phyloP scores from a whole-genome alignment of 805 yeast species.

The Maudiozyma turicensis region DNA sequence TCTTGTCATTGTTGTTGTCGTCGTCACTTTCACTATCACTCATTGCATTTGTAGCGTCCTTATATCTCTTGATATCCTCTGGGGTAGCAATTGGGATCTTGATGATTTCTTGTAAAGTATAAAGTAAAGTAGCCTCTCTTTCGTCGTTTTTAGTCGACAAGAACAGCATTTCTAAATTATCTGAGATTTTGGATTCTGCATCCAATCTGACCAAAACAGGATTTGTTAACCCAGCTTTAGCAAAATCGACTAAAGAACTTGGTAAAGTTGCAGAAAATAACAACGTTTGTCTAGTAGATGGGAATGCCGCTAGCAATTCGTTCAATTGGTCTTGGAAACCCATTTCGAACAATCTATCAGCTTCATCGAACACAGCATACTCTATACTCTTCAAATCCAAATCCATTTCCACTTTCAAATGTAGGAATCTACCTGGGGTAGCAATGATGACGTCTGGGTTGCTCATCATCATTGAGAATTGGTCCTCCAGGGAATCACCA shows the following conservation, averaged over 20 bases:
- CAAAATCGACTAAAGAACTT: constrained; percentile 84
- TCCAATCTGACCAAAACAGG: constrained; percentile 91
- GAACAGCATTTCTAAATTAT: constrained; percentile 83
- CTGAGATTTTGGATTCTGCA: constrained; percentile 85
- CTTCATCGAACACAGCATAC: constrained; percentile 92
- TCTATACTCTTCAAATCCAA: constrained; percentile 75
- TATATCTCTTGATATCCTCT: constrained; percentile 52
- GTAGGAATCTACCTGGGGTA: constrained; percentile 95
- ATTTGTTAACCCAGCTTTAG: constrained; percentile 88
- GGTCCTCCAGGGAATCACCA: constrained; percentile 98
- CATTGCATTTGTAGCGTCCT: constrained; percentile 37
- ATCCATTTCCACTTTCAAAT: constrained; percentile 91
- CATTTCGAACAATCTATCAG: constrained; percentile 92
- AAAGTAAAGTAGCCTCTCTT: constrained; percentile 78
- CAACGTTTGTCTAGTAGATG: constrained; percentile 75
- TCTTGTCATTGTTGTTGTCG: constrained; percentile 19
- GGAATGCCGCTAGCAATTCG: constrained; percentile 76
- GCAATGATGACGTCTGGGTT: constrained; percentile 94
- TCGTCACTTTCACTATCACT: constrained; percentile 33
- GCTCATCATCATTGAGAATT: constrained; percentile 82
- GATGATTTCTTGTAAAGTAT: constrained; percentile 72
- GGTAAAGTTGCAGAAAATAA: constrained; percentile 95
- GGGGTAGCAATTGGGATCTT: constrained; percentile 71
- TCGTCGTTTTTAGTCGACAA: constrained; percentile 73
- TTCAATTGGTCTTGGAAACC: constrained; percentile 91